A percentile compares a stretch with the other conserved stretches of the same genome.
phyloP scores from a whole-genome alignment of 1,284 basidiomycete genomes.

The Kalmanozyma brasiliensis region DNA sequence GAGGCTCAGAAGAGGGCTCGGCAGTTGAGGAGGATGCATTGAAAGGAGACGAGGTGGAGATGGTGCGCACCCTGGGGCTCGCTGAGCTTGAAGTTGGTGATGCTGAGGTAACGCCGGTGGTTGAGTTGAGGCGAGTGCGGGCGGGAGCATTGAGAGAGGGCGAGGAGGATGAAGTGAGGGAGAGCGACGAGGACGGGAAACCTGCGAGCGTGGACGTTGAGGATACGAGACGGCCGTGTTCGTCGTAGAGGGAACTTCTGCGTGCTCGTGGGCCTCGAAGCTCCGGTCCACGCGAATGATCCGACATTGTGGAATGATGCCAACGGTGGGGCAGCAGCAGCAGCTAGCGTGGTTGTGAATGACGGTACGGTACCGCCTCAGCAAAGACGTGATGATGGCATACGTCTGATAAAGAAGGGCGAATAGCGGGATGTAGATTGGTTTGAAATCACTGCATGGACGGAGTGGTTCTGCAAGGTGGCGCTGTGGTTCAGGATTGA shows the following conservation, averaged over 20 bases:
- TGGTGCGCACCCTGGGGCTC: constrained; percentile 23
- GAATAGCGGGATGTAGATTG: neutral
- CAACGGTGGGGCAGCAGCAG: constrained; percentile 1
- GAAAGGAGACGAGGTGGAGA: constrained; percentile 28
- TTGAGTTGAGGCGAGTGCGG: constrained; percentile 34
- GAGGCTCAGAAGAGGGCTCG: constrained; percentile 10
- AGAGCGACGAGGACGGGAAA: constrained; percentile 10
- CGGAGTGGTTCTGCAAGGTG: too few species aligned
- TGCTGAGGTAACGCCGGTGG: constrained; percentile 14
- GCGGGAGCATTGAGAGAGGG: constrained; percentile 6
- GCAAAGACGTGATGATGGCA: constrained; percentile 6
- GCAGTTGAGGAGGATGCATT: constrained; percentile 11
- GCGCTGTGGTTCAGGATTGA: too few species aligned
- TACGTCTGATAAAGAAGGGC: constrained; percentile 7
- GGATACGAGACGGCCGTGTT: constrained; percentile 14
- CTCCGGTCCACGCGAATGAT: constrained; percentile 23
- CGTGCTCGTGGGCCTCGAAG: constrained; percentile 20
- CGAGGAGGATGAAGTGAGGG: constrained; percentile 10
- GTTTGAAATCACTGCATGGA: too few species aligned
- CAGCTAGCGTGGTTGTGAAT: constrained; percentile 10
- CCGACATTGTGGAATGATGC: constrained; percentile 19
- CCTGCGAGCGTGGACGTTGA: constrained; percentile 14
- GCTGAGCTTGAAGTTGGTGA: constrained; percentile 17
- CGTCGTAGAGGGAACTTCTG: constrained; percentile 29
- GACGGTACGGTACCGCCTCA: neutral